Base-by-base conservation (phyloP, 306 rosid genomes). In the Cucumis melo region DNA sequence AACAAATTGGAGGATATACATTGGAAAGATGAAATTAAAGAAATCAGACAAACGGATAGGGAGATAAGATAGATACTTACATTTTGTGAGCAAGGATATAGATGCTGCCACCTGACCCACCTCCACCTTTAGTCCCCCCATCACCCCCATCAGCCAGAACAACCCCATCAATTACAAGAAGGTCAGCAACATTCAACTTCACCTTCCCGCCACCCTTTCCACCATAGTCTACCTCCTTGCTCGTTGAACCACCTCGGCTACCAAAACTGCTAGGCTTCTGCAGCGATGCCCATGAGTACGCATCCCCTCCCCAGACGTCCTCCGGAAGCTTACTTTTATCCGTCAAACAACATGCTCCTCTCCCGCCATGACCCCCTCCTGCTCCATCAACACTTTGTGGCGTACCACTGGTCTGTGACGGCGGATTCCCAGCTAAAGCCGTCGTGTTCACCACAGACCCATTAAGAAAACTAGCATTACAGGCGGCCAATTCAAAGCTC, bases 301-400 rank as follows among this genome's bases (percentile, higher is more conserved):
- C 91, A 77, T 95, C 99, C 16, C 99, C 99, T 9, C 99, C 99
- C 99, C 99, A 95, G 53, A 89, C 91, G 62, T 95, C 99, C 85
- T 95, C 98, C 3, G 98, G 98, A 24, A 95, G 97, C 96, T 95
- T 95, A 15, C 74, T 66, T 42, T 73, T 24, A 83, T 95, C 98
- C 78, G 54, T 82, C 79, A 90, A 84, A 83, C 99, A 95, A 75
- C 90, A 86, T 15, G 99, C 99, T 54, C 99, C 99, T 67, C 99
- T 91, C 75, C 99, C 99, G 4, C 99, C 99, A 8, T 92, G 96
- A 2, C 99, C 99, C 16, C 99, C 99, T 2, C 99, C 99, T 0
- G 89, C 93, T 10, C 99, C 98, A 24, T 80, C 89, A 17, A 84
- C 82, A 78, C 96, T 91, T 75, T 92, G 98, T 0, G 99, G 99